Conservation (phyloP, 441 rosid species). For the Manihot esculenta region DNA sequence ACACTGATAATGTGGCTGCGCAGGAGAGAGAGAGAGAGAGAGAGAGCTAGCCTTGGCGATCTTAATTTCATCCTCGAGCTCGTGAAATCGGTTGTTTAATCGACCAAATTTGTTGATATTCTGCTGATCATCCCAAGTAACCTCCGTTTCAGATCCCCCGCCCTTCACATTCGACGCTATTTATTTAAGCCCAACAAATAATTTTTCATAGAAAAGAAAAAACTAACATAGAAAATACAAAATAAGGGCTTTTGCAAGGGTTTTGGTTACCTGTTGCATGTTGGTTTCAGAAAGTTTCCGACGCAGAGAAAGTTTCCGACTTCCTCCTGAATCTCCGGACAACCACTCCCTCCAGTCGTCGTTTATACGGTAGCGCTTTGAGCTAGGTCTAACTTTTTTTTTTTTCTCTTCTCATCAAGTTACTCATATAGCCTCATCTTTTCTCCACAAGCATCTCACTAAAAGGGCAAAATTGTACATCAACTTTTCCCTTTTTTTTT, state of each 20-base stretch:
- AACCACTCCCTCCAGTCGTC: neutral
- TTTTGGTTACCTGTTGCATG: slow-evolving; percentile 38
- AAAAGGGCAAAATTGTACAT: too few species aligned
- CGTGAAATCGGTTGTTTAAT: slow-evolving; percentile 79
- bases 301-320: slow-evolving; percentile 5
- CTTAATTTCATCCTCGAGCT: slow-evolving; percentile 80
- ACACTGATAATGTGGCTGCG: neutral
- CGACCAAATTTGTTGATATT: slow-evolving; percentile 82
- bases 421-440: too few species aligned
- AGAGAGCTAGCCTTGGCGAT: slow-evolving; percentile 79
- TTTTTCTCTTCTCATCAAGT: too few species aligned
- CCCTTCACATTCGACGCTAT: slow-evolving; percentile 32
- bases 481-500: too few species aligned
- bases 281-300: neutral
- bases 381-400: too few species aligned
- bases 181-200: neutral
- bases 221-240: neutral
- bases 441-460: too few species aligned
- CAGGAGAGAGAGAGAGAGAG: neutral
- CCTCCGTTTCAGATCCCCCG: slow-evolving; percentile 77
- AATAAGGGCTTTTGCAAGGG: neutral
- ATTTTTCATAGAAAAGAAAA: neutral
- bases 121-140: slow-evolving; percentile 96
- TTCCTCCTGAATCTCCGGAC: neutral
- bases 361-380: too few species aligned